Conservation (phyloP, 805 yeast species). For the Wickerhamomyces bisporus region DNA sequence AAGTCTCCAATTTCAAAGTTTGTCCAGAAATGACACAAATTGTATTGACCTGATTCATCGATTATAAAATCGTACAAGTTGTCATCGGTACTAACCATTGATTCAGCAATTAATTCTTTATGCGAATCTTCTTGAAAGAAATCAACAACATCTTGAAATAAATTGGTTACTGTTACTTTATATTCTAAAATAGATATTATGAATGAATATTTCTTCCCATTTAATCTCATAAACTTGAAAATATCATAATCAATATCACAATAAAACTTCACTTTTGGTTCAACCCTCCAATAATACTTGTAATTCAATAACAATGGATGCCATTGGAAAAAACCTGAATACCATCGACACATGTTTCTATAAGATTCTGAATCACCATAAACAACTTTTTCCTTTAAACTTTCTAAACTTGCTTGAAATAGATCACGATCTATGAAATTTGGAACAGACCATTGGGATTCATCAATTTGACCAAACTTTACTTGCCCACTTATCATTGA, state of each 20-base stretch:
- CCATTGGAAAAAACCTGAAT: constrained; percentile 52
- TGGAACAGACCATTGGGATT: constrained; percentile 65
- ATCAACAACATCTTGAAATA: constrained; percentile 53
- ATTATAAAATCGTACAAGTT: constrained; percentile 61
- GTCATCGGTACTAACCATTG: constrained; percentile 16
- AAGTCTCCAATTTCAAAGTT: constrained; percentile 73
- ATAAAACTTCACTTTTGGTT: constrained; percentile 55
- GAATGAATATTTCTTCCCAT: constrained; percentile 61
- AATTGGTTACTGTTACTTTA: constrained; percentile 50
- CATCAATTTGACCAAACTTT: constrained; percentile 53
- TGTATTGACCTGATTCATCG: constrained; percentile 60
- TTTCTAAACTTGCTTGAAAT: constrained; percentile 37
- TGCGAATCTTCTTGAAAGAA: constrained; percentile 36
- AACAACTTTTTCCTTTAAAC: constrained; percentile 37
- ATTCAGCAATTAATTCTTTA: constrained; percentile 39
- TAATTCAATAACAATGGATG: constrained; percentile 55
- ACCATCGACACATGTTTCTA: constrained; percentile 58
- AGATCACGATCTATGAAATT: constrained; percentile 45
- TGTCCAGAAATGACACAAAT: constrained; percentile 80
- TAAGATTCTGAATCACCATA: constrained; percentile 61
- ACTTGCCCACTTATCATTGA: constrained; percentile 49
- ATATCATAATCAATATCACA: constrained; percentile 65
- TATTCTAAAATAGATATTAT: constrained; percentile 63
- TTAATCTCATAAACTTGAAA: constrained; percentile 50
- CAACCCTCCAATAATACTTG: constrained; percentile 73